Percentiles rank a stretch among this genome's conserved stretches.
Conservation (phyloP, 139 green algal genomes). For the Chlamydomonas eustigma region DNA sequence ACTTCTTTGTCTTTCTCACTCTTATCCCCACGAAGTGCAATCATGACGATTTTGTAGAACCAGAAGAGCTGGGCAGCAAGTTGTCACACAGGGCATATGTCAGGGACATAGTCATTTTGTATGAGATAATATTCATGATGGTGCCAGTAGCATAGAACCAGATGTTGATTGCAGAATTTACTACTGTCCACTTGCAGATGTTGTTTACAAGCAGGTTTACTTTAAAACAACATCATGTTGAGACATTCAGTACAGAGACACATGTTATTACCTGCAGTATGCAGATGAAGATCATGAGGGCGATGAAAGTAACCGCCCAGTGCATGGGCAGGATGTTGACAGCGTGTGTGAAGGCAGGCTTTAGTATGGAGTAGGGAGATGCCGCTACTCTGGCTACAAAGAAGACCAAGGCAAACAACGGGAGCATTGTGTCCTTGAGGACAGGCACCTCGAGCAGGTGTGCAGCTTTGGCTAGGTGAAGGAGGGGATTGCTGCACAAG, state of each 20-base stretch:
- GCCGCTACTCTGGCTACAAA: conserved; percentile 4
- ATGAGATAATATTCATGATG: too few species aligned
- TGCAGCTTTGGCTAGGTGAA: conserved; percentile 48
- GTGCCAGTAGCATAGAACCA: too few species aligned
- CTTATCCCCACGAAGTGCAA: not conserved
- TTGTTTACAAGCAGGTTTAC: too few species aligned
- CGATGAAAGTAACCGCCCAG: not conserved
- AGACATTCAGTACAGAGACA: too few species aligned
- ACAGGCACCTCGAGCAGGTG: conserved; percentile 23
- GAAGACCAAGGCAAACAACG: conserved; percentile 9
- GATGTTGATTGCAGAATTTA: too few species aligned
- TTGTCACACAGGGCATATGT: too few species aligned
- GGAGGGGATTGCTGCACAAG: conserved; percentile 38
- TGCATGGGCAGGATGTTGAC: not conserved
- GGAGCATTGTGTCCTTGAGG: conserved; percentile 9
- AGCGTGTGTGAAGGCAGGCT: not conserved
- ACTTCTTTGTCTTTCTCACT: not conserved
- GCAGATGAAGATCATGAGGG: conserved; percentile 9
- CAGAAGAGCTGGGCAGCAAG: conserved; percentile 10
- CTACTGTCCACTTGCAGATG: too few species aligned
- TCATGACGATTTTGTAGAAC: conserved; percentile 20
- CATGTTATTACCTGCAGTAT: conserved; percentile 7
- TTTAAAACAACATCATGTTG: too few species aligned
- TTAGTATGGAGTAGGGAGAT: conserved; percentile 7
- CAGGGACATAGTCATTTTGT: too few species aligned